Evolutionary conservation across 1,139 yeast genomes (phyloP), one percentile per base, ranked within the genome.

Genomic region (Protomyces gravidus): DNA sequence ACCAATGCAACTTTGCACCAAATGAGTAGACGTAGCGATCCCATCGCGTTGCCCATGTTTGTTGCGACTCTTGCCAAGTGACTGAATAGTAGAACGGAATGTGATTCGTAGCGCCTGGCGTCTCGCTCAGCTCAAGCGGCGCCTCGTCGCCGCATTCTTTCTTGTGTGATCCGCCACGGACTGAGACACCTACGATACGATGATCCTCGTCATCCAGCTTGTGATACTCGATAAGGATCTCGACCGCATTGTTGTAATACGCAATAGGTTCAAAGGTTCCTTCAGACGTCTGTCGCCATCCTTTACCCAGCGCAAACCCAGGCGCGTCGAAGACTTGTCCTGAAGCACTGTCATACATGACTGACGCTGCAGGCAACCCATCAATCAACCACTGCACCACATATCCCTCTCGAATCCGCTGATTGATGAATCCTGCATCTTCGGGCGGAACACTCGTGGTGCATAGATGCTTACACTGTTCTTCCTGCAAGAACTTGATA

Each of bases 11-110:
- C 71, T 86, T 85, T 60, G 97, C 95, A 70, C 89, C 95, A 70
- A 84, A 86, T 39, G 86, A 94, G 68, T 89, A 95, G 68, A 92
- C 79, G 71, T 92, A 92, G 72, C 89, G 88, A 72, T 92, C 98
- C 99, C 99, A 92, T 75, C 99, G 84, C 1, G 97, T 92, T 32
- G 97, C 97, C 98, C 97, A 92, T 9, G 85, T 83, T 13, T 94
- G 87, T 13, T 75, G 76, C 15, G 95, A 85, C 61, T 80, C 79
- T 30, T 75, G 72, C 78, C 92, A 92, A 36, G 71, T 73, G 32
- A 85, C 85, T 2, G 86, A 81, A 69, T 85, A 85, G 19, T 85
- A 77, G 39, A 83, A 85, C 7, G 68, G 67, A 11, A 79, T 76
- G 11, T 75, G 76, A 28, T 62, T 63, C 36, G 61, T 50, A 21